A percentile compares a stretch with the other conserved stretches of the same genome.
Evolutionary conservation across 139 green algal genomes (phyloP).

Genomic region (Coelastrella sp.): DNA sequence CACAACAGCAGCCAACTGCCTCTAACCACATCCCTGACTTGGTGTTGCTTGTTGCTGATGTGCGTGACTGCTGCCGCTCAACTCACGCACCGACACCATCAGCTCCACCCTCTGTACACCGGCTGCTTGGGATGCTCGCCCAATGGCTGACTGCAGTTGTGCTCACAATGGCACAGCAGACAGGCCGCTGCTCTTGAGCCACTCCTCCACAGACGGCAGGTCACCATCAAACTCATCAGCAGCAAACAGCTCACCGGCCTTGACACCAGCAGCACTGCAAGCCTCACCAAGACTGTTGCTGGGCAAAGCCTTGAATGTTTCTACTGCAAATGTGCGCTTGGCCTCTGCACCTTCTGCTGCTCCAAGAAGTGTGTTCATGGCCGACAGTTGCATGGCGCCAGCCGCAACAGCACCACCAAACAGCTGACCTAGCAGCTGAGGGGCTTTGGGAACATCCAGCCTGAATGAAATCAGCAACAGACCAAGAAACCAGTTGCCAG

Average conservation of each 20-base stretch:
- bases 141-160: neutral
- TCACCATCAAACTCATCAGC: conserved; percentile 79
- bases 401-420: conserved; percentile 59
- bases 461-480: neutral
- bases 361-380: conserved; percentile 50
- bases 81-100: too few relatives aligned
- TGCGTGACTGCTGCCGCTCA: too few relatives aligned
- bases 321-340: conserved; percentile 68
- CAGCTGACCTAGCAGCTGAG: conserved; percentile 76
- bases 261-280: conserved; percentile 52
- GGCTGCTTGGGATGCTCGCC: too few relatives aligned
- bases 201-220: conserved; percentile 57
- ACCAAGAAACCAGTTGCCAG: neutral
- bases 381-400: conserved; percentile 18
- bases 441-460: conserved; percentile 82
- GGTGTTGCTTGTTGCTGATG: too few relatives aligned
- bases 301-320: conserved; percentile 60
- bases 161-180: neutral
- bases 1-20: too few relatives aligned
- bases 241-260: conserved; percentile 60
- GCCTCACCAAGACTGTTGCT: conserved; percentile 50
- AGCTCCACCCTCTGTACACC: too few relatives aligned
- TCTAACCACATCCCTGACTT: too few relatives aligned
- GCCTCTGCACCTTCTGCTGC: conserved; percentile 65
- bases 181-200: conserved; percentile 52